phyloP scores from a whole-genome alignment of 2,329 filamentous ascomycete species.

The Fusarium agapanthi region DNA sequence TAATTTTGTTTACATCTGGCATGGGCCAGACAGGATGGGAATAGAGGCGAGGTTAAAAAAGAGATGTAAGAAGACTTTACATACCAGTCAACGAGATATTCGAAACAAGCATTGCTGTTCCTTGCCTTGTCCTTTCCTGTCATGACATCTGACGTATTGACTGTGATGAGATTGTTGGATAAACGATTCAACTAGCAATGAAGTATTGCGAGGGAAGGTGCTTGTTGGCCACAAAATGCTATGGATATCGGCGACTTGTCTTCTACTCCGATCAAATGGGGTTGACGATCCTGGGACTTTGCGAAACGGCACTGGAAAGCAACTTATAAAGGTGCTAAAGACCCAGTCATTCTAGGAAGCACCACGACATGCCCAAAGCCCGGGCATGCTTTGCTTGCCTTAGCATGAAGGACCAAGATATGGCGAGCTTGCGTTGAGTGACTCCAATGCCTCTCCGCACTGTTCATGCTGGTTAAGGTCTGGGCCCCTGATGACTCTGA shows the following conservation, averaged over 20 bases:
- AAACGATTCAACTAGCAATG: neutral
- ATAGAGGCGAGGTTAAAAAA: conserved; percentile 38
- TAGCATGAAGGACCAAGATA: neutral
- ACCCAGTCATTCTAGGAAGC: neutral
- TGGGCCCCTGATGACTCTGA: neutral
- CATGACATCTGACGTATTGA: neutral
- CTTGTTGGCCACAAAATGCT: neutral
- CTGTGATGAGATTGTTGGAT: neutral
- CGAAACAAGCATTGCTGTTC: conserved; percentile 5
- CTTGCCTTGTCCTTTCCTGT: neutral
- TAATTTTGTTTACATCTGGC: conserved; percentile 37
- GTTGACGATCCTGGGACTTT: neutral
- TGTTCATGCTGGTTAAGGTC: neutral
- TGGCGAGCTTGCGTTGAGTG: neutral
- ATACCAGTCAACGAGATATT: conserved; percentile 30
- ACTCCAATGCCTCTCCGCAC: neutral
- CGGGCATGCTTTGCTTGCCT: neutral
- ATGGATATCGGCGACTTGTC: neutral
- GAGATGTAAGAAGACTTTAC: conserved; percentile 25
- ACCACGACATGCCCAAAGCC: neutral
- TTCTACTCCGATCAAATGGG: neutral
- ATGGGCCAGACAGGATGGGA: conserved; percentile 19
- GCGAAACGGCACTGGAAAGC: neutral
- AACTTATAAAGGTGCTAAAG: neutral
- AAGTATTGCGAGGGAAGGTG: neutral